Conservation (phyloP, 2,329 filamentous ascomycete species). For the Aspergillus flavus region DNA sequence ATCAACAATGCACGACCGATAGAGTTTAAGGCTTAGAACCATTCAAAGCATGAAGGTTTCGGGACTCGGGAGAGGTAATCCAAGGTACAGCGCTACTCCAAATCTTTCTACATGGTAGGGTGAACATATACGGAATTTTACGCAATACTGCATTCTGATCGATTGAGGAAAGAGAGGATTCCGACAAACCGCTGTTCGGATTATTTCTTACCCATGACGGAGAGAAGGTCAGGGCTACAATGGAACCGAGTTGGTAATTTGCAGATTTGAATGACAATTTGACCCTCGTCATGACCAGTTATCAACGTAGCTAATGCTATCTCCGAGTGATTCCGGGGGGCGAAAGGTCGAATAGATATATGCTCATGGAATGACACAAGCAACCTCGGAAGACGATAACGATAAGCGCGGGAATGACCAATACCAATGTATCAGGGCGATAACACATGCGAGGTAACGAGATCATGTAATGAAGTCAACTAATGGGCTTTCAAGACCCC, state of each 20-base stretch:
- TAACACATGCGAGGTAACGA: neutral
- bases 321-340: neutral
- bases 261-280: neutral
- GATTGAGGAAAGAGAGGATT: neutral
- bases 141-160: neutral
- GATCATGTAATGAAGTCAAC: conserved; percentile 1
- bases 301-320: neutral
- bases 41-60: neutral
- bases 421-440: neutral
- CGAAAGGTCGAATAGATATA: neutral
- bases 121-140: no score
- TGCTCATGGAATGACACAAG: neutral
- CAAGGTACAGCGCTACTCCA: neutral
- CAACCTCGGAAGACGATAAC: neutral
- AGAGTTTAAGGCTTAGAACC: neutral
- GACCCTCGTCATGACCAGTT: neutral
- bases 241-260: neutral
- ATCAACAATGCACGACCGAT: neutral
- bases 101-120: no score
- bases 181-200: neutral
- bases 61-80: neutral
- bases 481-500: neutral
- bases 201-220: neutral
- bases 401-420: neutral
- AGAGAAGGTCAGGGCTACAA: neutral